Evolutionary conservation across 495 filamentous ascomycete genomes (phyloP).

Genomic region (Halenospora varia): DNA sequence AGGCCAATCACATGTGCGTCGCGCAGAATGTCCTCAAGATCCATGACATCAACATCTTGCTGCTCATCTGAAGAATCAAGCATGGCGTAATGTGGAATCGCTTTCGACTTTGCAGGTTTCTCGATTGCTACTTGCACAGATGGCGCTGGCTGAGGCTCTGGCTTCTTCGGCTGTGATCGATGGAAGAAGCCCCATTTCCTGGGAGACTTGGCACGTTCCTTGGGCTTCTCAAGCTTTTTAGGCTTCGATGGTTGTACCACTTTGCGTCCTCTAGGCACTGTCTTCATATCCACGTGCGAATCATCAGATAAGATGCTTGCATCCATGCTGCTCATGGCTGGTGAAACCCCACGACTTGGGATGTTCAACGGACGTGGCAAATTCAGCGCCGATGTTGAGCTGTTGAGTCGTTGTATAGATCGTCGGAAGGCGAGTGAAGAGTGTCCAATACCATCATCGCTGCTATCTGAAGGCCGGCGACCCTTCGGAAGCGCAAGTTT

Average conservation of each 20-base stretch:
- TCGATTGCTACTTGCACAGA: constrained; percentile 39
- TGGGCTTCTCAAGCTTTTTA: constrained; percentile 48
- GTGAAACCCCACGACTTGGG: constrained; percentile 18
- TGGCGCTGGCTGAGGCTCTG: constrained; percentile 34
- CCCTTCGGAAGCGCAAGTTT: constrained; percentile 15
- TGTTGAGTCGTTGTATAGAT: constrained; percentile 45
- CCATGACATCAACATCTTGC: constrained; percentile 52
- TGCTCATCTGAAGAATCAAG: constrained; percentile 66
- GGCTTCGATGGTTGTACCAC: constrained; percentile 6
- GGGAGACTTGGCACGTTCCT: constrained; percentile 55
- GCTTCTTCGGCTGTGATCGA: constrained; percentile 46
- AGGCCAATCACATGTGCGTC: constrained; percentile 41
- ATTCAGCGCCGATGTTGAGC: constrained; percentile 16
- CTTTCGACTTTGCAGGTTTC: constrained; percentile 29
- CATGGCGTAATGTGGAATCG: constrained; percentile 75
- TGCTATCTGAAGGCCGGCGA: constrained; percentile 45
- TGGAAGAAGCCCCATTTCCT: constrained; percentile 84
- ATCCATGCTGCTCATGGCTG: constrained; percentile 45
- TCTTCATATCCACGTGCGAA: constrained; percentile 26
- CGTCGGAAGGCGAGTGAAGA: constrained; percentile 46
- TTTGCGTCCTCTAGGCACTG: constrained; percentile 18
- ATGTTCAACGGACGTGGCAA: constrained; percentile 20
- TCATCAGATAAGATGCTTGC: constrained; percentile 50
- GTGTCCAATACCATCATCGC: constrained; percentile 39
- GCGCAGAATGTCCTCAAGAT: constrained; percentile 63